These are phyloP conservation scores for Solanum phureja DNA, from an alignment of 257 asterid species.

Conservation along the genomic window DNA sequence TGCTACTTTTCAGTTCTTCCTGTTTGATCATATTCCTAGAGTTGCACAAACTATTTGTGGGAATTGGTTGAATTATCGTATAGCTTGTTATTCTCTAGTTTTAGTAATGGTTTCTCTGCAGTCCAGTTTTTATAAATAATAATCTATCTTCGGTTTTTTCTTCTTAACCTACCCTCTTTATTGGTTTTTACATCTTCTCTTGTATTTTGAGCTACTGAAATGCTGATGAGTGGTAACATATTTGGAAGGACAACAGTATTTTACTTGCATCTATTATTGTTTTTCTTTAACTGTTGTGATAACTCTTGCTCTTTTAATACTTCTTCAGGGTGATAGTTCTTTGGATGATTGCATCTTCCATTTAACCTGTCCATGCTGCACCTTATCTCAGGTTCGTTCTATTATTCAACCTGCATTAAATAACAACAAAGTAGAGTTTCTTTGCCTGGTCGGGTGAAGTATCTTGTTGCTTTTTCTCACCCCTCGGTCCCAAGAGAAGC, in stretches of 20 bases:
- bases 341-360: slow-evolving; percentile 75
- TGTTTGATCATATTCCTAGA: neutral
- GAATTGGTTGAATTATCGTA: neutral
- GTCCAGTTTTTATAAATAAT: neutral
- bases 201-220: neutral
- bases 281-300: neutral
- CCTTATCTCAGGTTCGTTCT: slow-evolving; percentile 69
- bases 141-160: neutral
- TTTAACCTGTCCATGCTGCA: slow-evolving; percentile 83
- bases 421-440: neutral
- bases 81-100: neutral
- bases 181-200: neutral
- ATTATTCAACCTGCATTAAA: neutral
- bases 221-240: neutral
- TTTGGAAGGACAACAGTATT: neutral
- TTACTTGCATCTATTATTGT: neutral
- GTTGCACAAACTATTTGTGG: neutral
- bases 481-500: neutral
- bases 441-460: neutral
- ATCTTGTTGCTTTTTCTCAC: neutral
- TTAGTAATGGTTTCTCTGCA: neutral
- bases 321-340: slow-evolving; percentile 64
- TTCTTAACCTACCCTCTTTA: neutral
- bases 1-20: neutral
- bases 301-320: neutral